Evolutionary conservation across 75 land plant species (phyloP), one percentile per base, ranked within the genome.

Genomic region (Isoetes taiwanensis): DNA sequence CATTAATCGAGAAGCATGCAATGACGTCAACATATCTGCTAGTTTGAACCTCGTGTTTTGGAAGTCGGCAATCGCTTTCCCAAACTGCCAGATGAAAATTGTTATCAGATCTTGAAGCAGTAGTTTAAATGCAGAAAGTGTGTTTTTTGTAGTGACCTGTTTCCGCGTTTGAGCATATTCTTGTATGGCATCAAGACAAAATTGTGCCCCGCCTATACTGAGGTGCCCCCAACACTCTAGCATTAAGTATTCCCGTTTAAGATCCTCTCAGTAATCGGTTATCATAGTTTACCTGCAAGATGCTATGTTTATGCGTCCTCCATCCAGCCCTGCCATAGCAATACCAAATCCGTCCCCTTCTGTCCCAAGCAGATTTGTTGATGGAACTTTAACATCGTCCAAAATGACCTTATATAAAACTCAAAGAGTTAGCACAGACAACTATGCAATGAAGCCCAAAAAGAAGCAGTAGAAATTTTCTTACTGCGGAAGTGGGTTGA

Each of bases 1-100:
- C 72, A 73, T 54, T 34, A 68, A 56, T 10, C 75, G 72, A 28
- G 75, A 73, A n/a, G 75, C 75, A 19, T 67, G 72, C 3, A 73
- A 35, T 9, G 60, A 39, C 26, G 65, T 72, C 41, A 56, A 5
- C 75, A 72, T 72, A 41, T 72, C 75, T 41, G 75, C 59, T 28
- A 72, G 53, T 42, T 72, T 72, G 57, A 72, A 72, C 41, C 67
- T 71, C 12, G 75, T 72, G 32, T 67, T 61, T 52, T 72, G 75
- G 50, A 72, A 72, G 28, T 72, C 75, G 12, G 35, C 29, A n/a
- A 69, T 56, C 14, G 59, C 38, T 32, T 69, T 69, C 33, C 72
- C 72, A 63, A 69, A 69, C 72, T 69, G 42, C 52, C 31, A 56
- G 25, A 35, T 34, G 4, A 21, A 52, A 25, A 41, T 12, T 28